Conservation (phyloP, 1,284 basidiomycete species). For the Tremellales sp. region DNA sequence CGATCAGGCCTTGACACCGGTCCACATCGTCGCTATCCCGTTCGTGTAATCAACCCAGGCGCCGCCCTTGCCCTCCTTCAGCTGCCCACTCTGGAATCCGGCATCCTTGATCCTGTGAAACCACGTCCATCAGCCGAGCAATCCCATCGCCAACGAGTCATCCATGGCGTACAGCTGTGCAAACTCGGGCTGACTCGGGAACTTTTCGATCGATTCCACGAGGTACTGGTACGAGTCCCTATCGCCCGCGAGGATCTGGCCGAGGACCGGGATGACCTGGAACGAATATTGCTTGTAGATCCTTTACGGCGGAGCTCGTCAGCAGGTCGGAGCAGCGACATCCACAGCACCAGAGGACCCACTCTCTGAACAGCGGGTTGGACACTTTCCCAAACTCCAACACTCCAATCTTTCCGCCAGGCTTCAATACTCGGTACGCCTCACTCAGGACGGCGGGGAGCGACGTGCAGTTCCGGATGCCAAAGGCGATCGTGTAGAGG, state of each 20-base stretch:
- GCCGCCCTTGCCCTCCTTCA: slow-evolving; percentile 71
- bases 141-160: not conserved
- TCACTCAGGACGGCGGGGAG: slow-evolving; percentile 83
- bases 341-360: slow-evolving; percentile 44
- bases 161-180: slow-evolving; percentile 61
- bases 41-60: slow-evolving; percentile 84
- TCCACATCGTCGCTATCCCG: slow-evolving; percentile 80
- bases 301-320: slow-evolving; percentile 49
- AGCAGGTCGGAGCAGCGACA: not conserved
- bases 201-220: slow-evolving; percentile 93
- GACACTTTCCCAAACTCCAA: slow-evolving; percentile 94
- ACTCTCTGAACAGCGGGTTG: slow-evolving; percentile 83
- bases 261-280: slow-evolving; percentile 88
- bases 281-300: slow-evolving; percentile 95
- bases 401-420: slow-evolving; percentile 92
- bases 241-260: slow-evolving; percentile 93
- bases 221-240: slow-evolving; percentile 95
- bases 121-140: not conserved
- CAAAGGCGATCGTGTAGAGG: slow-evolving; percentile 97
- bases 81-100: slow-evolving; percentile 71
- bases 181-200: slow-evolving; percentile 87
- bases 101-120: slow-evolving; percentile 62
- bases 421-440: slow-evolving; percentile 91
- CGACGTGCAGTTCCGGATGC: slow-evolving; percentile 96
- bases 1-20: slow-evolving; percentile 66